A percentile compares a stretch with the other conserved stretches of the same genome.
These are phyloP conservation scores for Chamaecrista fasciculata DNA, from an alignment of 306 rosid species.

Conservation along the genomic window DNA sequence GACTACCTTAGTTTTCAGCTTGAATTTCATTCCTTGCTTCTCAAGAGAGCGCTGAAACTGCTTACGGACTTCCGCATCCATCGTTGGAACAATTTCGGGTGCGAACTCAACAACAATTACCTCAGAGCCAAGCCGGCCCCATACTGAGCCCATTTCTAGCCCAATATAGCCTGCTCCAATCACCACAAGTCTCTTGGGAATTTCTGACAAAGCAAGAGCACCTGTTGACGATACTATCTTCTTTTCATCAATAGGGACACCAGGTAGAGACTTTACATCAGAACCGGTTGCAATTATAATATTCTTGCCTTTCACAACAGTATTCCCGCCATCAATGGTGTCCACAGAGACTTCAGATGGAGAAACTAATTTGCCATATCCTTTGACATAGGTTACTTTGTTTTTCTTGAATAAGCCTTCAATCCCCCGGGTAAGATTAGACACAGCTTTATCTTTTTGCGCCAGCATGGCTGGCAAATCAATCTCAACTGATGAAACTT, in stretches of 20 bases:
- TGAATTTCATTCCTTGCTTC: constrained; percentile 95
- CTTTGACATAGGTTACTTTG: constrained; percentile 91
- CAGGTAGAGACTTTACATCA: constrained; percentile 88
- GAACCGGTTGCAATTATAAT: constrained; percentile 96
- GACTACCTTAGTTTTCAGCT: constrained; percentile 87
- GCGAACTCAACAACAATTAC: constrained; percentile 95
- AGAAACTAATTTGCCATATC: constrained; percentile 82
- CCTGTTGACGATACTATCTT: constrained; percentile 95
- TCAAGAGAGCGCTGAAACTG: constrained; percentile 93
- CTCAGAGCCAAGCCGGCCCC: constrained; percentile 94
- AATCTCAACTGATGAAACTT: constrained; percentile 68
- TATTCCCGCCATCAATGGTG: constrained; percentile 63
- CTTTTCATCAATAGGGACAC: constrained; percentile 91
- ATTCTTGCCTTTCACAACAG: constrained; percentile 84
- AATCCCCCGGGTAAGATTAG: constrained; percentile 83
- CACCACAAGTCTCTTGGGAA: constrained; percentile 90
- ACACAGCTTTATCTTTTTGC: constrained; percentile 88
- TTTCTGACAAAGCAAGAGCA: constrained; percentile 77
- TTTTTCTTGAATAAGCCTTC: constrained; percentile 99
- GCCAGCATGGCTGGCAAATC: constrained; percentile 95
- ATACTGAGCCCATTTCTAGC: constrained; percentile 97
- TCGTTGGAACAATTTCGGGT: constrained; percentile 83
- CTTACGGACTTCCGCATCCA: constrained; percentile 91
- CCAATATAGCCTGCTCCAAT: constrained; percentile 99
- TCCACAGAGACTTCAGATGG: constrained; percentile 93